These are phyloP conservation scores for Pluteus cervinus DNA, from an alignment of 768 basidiomycete genomes.

Conservation along the genomic window DNA sequence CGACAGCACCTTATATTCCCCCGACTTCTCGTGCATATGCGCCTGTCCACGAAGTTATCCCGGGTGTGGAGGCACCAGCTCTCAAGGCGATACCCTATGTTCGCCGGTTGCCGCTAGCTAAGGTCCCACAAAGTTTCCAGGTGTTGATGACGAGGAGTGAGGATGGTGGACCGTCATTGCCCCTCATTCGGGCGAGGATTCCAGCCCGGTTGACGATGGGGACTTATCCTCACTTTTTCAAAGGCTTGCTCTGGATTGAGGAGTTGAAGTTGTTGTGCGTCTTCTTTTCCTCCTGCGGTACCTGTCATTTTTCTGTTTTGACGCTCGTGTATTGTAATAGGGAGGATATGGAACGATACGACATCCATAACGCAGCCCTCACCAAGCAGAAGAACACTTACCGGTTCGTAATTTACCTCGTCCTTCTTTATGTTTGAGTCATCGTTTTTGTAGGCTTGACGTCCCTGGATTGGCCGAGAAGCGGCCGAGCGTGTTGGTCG, in stretches of 20 bases:
- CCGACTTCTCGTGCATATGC: no score
- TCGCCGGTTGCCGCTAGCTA: constrained; percentile 27
- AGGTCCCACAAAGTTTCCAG: constrained; percentile 32
- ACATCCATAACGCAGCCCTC: constrained; percentile 28
- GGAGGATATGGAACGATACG: constrained; percentile 31
- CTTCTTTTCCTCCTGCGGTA: not conserved
- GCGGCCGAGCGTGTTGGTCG: constrained; percentile 39
- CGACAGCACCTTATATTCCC: constrained; percentile 41
- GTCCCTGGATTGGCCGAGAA: constrained; percentile 45
- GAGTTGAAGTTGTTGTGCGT: constrained; percentile 20
- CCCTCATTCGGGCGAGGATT: constrained; percentile 25
- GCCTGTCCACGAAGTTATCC: constrained; percentile 31
- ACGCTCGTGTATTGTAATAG: constrained; percentile 24
- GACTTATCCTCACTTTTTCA: constrained; percentile 42
- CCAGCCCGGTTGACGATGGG: constrained; percentile 30
- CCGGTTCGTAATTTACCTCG: constrained; percentile 23
- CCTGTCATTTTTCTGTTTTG: no score
- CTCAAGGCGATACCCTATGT: constrained; percentile 37
- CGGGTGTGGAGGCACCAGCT: constrained; percentile 37
- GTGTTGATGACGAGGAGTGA: constrained; percentile 23
- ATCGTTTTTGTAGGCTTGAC: constrained; percentile 21
- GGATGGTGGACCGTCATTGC: constrained; percentile 14
- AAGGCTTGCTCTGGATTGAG: constrained; percentile 50
- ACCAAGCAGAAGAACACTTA: constrained; percentile 25
- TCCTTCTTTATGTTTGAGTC: not conserved